A percentile compares a stretch with the other conserved stretches of the same genome.
Conservation (phyloP, 176 grass and related monocot genomes). For the Leersia perrieri region DNA sequence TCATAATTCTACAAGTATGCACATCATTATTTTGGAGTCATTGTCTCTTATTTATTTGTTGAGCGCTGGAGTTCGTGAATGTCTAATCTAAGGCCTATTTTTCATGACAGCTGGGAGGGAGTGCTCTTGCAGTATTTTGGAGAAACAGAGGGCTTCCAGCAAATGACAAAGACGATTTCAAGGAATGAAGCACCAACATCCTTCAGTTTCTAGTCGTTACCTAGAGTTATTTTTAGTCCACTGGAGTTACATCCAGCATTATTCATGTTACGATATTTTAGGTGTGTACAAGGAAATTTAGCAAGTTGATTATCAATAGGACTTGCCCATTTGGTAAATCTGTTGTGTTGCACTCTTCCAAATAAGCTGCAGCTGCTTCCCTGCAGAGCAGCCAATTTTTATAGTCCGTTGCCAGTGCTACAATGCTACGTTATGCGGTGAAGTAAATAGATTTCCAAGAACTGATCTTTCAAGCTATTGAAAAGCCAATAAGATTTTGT, state of each 20-base stretch:
- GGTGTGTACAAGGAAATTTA: too few species aligned
- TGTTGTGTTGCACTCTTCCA: background rate
- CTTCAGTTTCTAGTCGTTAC: conserved; percentile 13
- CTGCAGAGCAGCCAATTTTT: background rate
- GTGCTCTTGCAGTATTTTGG: conserved; percentile 90
- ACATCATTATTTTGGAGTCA: background rate
- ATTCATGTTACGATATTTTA: conserved; percentile 11
- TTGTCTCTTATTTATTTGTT: background rate
- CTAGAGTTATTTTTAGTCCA: background rate
- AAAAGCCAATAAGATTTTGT: background rate
- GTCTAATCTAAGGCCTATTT: conserved; percentile 19
- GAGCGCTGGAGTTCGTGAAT: background rate
- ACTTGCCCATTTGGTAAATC: background rate
- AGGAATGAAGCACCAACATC: conserved; percentile 49
- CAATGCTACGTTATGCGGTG: background rate
- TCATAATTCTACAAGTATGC: background rate
- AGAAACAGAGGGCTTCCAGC: conserved; percentile 73
- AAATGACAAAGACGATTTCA: conserved; percentile 96
- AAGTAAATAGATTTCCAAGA: background rate
- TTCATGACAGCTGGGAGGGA: conserved; percentile 73
- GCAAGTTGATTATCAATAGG: conserved; percentile 13
- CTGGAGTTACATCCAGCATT: background rate
- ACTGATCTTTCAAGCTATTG: background rate
- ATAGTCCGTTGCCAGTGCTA: background rate
- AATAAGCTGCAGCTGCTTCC: conserved; percentile 14